Conservation (phyloP, 352 stramenopile species). For the Globisporangium nagaii region DNA sequence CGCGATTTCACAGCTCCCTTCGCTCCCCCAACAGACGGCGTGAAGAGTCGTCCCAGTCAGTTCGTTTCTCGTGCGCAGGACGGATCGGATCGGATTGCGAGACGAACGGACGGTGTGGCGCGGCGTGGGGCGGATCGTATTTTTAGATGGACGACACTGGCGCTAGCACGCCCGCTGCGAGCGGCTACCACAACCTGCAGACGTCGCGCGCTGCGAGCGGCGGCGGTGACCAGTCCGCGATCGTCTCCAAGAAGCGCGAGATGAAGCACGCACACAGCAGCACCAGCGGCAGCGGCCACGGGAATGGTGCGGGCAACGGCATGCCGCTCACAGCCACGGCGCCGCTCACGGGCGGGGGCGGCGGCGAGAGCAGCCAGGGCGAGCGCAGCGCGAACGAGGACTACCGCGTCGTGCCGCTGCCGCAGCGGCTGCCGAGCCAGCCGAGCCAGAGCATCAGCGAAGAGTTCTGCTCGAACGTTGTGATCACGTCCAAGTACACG, state of each 20-base stretch:
- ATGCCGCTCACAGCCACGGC: conserved; percentile 7
- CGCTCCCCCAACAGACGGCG: too few species aligned
- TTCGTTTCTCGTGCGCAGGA: too few species aligned
- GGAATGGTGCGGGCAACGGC: background rate
- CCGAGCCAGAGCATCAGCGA: conserved; percentile 7
- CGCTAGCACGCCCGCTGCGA: conserved; percentile 2
- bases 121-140: background rate
- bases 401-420: conserved; percentile 52
- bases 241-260: conserved; percentile 3
- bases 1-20: too few species aligned
- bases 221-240: background rate
- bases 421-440: conserved; percentile 21
- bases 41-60: too few species aligned
- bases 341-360: background rate
- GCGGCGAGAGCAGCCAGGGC: background rate
- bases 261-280: conserved; percentile 9
- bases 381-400: conserved; percentile 15
- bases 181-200: conserved; percentile 23
- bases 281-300: conserved; percentile 2
- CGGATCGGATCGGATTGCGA: background rate
- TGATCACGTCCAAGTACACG: conserved; percentile 92
- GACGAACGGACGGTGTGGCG: background rate
- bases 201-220: conserved; percentile 21
- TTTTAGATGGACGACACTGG: conserved; percentile 6
- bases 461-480: conserved; percentile 75